A percentile compares a stretch with the other conserved stretches of the same genome.
Evolutionary conservation across 2,329 filamentous ascomycete species (phyloP).

Genomic region (Penicillium sumatraense): DNA sequence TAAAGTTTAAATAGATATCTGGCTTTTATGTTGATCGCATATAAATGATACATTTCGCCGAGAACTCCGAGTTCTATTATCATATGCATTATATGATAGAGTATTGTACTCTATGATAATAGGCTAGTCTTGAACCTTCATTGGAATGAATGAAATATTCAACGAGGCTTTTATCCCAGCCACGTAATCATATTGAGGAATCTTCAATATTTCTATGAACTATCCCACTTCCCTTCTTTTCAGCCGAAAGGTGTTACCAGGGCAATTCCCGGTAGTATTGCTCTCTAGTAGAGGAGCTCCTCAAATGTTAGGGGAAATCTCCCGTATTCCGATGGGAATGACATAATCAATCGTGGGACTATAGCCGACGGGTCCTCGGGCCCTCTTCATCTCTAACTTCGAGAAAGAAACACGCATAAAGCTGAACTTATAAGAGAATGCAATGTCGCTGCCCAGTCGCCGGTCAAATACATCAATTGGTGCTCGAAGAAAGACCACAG

Average conservation of each 20-base stretch:
- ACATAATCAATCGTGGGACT: not conserved
- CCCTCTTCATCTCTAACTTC: not conserved
- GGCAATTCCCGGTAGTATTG: too few relatives aligned
- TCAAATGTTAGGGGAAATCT: not conserved
- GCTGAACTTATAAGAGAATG: not conserved
- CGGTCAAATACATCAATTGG: not conserved
- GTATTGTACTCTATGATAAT: too few relatives aligned
- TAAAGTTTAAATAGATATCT: not conserved
- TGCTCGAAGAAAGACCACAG: slow-evolving; percentile 13
- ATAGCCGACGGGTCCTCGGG: not conserved
- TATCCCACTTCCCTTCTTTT: too few relatives aligned
- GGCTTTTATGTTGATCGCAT: not conserved
- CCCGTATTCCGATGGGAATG: not conserved
- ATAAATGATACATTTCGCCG: not conserved
- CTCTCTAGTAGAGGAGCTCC: too few relatives aligned
- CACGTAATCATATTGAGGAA: too few relatives aligned
- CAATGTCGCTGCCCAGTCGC: not conserved
- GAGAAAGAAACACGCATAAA: not conserved
- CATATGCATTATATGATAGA: not conserved
- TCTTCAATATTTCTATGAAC: too few relatives aligned
- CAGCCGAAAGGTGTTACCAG: too few relatives aligned
- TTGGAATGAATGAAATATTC: too few relatives aligned
- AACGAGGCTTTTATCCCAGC: too few relatives aligned
- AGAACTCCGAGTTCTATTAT: not conserved
- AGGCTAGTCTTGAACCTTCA: too few relatives aligned